Evolutionary conservation across 129 eudicot genomes (phyloP), one percentile per base, ranked within the genome.

Genomic region (Kitagawia praeruptora): DNA sequence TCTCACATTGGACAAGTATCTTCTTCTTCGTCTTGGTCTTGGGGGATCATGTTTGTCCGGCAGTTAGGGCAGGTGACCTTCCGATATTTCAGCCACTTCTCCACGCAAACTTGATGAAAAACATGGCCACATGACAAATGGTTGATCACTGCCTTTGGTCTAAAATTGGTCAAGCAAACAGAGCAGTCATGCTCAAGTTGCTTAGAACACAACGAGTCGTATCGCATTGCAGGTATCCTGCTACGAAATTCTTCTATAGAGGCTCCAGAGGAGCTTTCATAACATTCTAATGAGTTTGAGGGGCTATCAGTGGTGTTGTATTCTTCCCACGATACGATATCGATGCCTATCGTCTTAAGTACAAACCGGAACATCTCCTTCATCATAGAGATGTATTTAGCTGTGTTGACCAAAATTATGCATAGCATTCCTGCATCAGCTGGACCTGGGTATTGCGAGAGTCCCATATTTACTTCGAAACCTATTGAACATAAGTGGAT

Each of bases 11-110:
- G 98, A 78, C 93, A 90, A 82, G 92, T 78, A 66, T 88, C 86
- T 64, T 87, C 98, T 75, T 74, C 97, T 73, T 73, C 76, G 69
- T 93, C 97, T 6, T 6, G 81, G 27, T 89, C 98, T 77, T 78
- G 88, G 4, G 89, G 88, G 85, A 93, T 80, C 91, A 93, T 82
- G 74, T 81, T 61, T 46, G 85, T 91, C 77, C 98, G 73, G 80
- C 98, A 93, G 78, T 89, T 91, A 21, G 98, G 98, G 88, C 98
- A 93, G 16, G 97, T 93, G 45, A 86, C 80, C 70, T 91, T 88
- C 91, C 94, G 89, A 56, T 80, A 81, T 63, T 91, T 89, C 46
- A 93, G 61, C 97, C 98, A 93, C 82, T 89, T 91, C 86, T 93
- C 97, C 21, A 93, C 72, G 63, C 98, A 93, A 53, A 46, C 12